These are phyloP conservation scores for Fusarium hostae DNA, from an alignment of 2,329 filamentous ascomycete species.

Conservation along the genomic window DNA sequence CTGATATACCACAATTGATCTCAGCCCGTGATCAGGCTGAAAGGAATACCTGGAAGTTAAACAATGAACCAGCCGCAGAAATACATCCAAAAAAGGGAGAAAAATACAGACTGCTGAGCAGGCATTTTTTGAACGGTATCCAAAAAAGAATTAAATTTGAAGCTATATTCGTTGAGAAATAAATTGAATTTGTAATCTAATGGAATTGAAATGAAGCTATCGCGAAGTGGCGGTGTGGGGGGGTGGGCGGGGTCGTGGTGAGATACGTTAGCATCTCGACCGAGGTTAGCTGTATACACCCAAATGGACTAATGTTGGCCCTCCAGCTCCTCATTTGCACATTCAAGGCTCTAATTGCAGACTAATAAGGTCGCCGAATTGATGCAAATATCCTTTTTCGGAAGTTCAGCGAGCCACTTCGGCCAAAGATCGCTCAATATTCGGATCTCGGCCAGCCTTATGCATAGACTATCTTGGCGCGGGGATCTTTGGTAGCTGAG, in stretches of 20 bases:
- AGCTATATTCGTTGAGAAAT: neutral
- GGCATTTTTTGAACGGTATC: neutral
- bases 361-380: neutral
- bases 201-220: too few species aligned
- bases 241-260: too few species aligned
- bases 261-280: neutral
- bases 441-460: neutral
- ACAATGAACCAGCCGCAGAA: neutral
- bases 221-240: too few species aligned
- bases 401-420: neutral
- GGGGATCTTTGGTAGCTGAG: neutral
- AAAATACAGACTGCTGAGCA: neutral
- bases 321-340: neutral
- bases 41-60: neutral
- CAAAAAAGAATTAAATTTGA: neutral
- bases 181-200: neutral
- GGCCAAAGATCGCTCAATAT: neutral
- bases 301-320: neutral
- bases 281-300: neutral
- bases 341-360: neutral
- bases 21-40: neutral
- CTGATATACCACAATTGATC: neutral
- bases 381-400: neutral
- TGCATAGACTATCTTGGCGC: neutral
- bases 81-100: neutral